phyloP scores from a whole-genome alignment of 139 green algal genomes.

The Auxenochlorella pyrenoidosa region DNA sequence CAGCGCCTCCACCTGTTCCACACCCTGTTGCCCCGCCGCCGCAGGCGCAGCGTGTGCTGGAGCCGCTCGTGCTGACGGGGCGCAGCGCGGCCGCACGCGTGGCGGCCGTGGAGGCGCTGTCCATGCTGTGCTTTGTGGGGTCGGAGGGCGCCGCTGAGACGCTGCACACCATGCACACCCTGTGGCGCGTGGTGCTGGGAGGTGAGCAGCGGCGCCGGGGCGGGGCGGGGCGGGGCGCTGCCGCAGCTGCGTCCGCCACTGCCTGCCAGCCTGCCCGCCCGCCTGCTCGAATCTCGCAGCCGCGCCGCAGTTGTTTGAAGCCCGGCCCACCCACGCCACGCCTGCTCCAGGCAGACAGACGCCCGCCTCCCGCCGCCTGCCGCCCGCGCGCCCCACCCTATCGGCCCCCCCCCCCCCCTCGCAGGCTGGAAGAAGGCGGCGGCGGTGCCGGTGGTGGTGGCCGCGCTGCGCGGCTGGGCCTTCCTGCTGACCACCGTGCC shows the following conservation, averaged over 20 bases:
- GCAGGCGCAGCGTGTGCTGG: slow-evolving; percentile 54
- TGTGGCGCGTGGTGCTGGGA: slow-evolving; percentile 56
- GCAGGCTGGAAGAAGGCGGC: slow-evolving; percentile 28
- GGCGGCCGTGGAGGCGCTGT: slow-evolving; percentile 62
- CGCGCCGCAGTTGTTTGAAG: too few species aligned
- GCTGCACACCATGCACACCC: slow-evolving; percentile 51
- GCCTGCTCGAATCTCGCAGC: too few species aligned
- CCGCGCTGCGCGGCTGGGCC: slow-evolving; percentile 70
- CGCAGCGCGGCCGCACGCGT: slow-evolving; percentile 37
- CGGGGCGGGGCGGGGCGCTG: neutral
- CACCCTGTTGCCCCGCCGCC: neutral
- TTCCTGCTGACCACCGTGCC: slow-evolving; percentile 74
- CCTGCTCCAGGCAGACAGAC: neutral
- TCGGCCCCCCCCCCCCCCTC: neutral
- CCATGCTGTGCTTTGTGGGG: slow-evolving; percentile 64
- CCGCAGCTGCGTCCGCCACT: neutral
- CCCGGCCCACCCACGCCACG: neutral
- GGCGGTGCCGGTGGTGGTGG: slow-evolving; percentile 9
- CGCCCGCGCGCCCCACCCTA: neutral
- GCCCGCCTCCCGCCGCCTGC: neutral
- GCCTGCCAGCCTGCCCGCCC: too few species aligned
- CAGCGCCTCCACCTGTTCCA: too few species aligned
- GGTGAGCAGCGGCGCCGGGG: neutral
- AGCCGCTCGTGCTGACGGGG: slow-evolving; percentile 39
- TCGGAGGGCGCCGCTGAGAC: slow-evolving; percentile 56